Base-by-base conservation (phyloP, 805 yeast species). In the Candida silvicultrix region DNA sequence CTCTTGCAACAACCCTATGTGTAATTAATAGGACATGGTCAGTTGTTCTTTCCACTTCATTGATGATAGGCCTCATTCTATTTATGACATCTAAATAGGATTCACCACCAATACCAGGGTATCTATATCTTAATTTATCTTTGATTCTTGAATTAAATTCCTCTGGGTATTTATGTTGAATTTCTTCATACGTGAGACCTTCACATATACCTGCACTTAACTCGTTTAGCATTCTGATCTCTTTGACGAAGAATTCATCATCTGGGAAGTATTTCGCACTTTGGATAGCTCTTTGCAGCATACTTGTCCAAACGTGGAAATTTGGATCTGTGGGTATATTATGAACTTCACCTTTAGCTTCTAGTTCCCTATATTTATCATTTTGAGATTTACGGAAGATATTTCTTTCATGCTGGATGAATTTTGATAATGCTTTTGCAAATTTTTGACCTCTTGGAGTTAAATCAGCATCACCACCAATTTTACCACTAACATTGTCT, bases 31-130 rank as follows among this genome's bases (percentile, higher is more conserved):
- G 66, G 31, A 89, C 78, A 63, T 90, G 95, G 56, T 89, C 95
- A 10, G 87, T 84, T 39, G 95, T 87, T 52, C 99, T 73, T 63
- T 92, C 99, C 42, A 94, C 78, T 63, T 92, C 99, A 12, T 89
- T 89, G 51, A 92, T 92, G 18, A 92, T 78, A 1, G 97, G 95
- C 49, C 95, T 74, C 46, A 92, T 73, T 50, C 99, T 74, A 53
- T 89, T 88, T 58, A 94, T 84, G 12, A 94, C 99, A 66, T 92
- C 98, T 54, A 92, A 68, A 56, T 92, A 92, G 0, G 96, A 86
- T 65, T 92, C 99, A 16, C 99, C 99, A 8, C 98, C 97, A 42
- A 89, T 86, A 4, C 99, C 99, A 1, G 98, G 99, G 60, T 92
- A 92, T 49, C 99, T 72, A 65, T 92, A 92, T 16, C 83, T 72